Conservation (phyloP, 2,329 filamentous ascomycete genomes). For the Penicillium sclerotiorum region DNA sequence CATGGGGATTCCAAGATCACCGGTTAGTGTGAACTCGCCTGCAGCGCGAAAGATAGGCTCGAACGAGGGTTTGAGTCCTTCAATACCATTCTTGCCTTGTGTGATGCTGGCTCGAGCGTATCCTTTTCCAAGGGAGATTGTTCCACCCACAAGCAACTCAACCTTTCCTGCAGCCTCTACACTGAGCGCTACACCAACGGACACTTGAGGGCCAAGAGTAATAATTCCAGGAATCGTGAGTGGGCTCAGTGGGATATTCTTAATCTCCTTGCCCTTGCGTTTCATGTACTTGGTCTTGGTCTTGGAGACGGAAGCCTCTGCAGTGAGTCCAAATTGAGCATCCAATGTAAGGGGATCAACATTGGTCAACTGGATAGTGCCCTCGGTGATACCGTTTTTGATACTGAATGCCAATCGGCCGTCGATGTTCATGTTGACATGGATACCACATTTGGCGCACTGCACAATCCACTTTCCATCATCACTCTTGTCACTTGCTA, state of each 20-base stretch:
- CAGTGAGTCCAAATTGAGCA: conserved; percentile 1
- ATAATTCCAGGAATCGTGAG: background rate
- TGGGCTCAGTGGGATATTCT: background rate
- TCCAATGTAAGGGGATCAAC: background rate
- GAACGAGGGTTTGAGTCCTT: background rate
- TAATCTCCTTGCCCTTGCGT: background rate
- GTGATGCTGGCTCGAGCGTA: background rate
- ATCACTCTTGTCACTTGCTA: background rate
- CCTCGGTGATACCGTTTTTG: conserved; percentile 5
- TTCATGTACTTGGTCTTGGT: background rate
- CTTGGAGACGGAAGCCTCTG: background rate
- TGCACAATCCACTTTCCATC: background rate
- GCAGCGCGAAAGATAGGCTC: background rate
- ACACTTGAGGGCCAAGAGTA: background rate
- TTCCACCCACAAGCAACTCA: background rate
- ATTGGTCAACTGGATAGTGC: background rate
- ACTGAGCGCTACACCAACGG: background rate
- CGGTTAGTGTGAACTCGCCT: background rate
- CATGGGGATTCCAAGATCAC: background rate
- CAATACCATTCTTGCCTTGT: background rate
- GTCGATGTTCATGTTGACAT: conserved; percentile 2
- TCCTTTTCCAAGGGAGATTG: background rate
- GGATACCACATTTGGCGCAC: conserved; percentile 5
- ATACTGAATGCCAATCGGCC: conserved; percentile 7
- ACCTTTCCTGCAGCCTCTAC: background rate